Percentiles rank a stretch among this genome's conserved stretches.
Conservation (phyloP, 352 stramenopile species). For the Globisporangium okanoganense region DNA sequence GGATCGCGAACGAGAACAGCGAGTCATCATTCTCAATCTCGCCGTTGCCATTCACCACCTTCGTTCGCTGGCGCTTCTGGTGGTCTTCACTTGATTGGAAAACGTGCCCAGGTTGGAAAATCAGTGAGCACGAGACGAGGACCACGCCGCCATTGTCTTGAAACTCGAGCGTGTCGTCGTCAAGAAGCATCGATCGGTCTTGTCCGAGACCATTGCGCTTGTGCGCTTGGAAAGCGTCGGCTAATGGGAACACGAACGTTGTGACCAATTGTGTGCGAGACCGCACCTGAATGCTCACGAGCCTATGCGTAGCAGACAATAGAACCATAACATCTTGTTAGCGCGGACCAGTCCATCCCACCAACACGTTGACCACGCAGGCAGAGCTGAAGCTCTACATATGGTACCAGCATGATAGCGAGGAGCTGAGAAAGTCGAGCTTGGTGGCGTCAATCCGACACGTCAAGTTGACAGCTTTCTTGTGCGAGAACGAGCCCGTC, state of each 20-base stretch:
- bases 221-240: constrained; percentile 7
- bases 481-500: constrained; percentile 1
- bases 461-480: constrained; percentile 9
- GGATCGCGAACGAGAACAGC: constrained; percentile 29
- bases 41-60: not conserved
- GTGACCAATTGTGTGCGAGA: constrained; percentile 21
- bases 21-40: not conserved
- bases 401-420: constrained; percentile 17
- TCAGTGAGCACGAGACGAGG: constrained; percentile 32
- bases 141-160: constrained; percentile 23
- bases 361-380: not conserved
- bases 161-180: constrained; percentile 22
- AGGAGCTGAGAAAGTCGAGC: constrained; percentile 6
- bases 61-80: not conserved
- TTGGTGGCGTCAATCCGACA: constrained; percentile 13
- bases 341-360: not conserved
- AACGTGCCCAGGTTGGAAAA: constrained; percentile 26
- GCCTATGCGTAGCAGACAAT: constrained; percentile 15
- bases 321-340: not conserved
- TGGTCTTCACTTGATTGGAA: not conserved
- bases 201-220: not conserved
- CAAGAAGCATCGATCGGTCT: constrained; percentile 26
- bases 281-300: constrained; percentile 33
- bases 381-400: no score
- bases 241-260: constrained; percentile 34